Conservation (phyloP, 768 basidiomycete genomes). For the Mycena epipterygia region DNA sequence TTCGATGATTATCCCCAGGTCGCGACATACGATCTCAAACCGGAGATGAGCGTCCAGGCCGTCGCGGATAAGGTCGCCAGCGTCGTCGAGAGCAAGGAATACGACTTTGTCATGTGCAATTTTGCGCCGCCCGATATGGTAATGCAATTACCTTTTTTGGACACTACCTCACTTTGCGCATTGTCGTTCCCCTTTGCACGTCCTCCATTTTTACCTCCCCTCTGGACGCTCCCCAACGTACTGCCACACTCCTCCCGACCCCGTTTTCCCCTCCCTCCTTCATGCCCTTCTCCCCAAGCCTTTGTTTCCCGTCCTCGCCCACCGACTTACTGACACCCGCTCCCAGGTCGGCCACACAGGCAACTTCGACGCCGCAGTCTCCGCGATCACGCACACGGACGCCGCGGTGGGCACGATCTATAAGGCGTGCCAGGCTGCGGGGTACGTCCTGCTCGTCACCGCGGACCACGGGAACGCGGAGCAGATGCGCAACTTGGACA, state of each 20-base stretch:
- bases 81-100: slow-evolving; percentile 73
- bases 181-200: too few relatives aligned
- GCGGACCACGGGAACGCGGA: slow-evolving; percentile 97
- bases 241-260: too few relatives aligned
- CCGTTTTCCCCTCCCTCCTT: too few relatives aligned
- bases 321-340: too few relatives aligned
- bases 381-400: slow-evolving; percentile 91
- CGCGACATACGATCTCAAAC: slow-evolving; percentile 76
- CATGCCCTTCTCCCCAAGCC: not conserved
- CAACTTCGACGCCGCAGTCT: slow-evolving; percentile 89
- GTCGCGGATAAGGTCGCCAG: slow-evolving; percentile 95
- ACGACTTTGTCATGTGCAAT: slow-evolving; percentile 98
- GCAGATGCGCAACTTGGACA: slow-evolving; percentile 89
- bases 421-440: slow-evolving; percentile 78
- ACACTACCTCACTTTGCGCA: too few relatives aligned
- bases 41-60: slow-evolving; percentile 68
- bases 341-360: slow-evolving; percentile 91
- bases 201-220: too few relatives aligned
- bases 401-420: slow-evolving; percentile 90
- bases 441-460: slow-evolving; percentile 89
- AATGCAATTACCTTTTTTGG: too few relatives aligned
- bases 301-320: not conserved
- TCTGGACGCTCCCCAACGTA: too few relatives aligned
- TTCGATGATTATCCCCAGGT: not conserved
- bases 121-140: slow-evolving; percentile 81